Percentiles rank a stretch among this genome's conserved stretches.
phyloP scores from a whole-genome alignment of 2,329 filamentous ascomycete species.

The Zymoseptoria passerinii region DNA sequence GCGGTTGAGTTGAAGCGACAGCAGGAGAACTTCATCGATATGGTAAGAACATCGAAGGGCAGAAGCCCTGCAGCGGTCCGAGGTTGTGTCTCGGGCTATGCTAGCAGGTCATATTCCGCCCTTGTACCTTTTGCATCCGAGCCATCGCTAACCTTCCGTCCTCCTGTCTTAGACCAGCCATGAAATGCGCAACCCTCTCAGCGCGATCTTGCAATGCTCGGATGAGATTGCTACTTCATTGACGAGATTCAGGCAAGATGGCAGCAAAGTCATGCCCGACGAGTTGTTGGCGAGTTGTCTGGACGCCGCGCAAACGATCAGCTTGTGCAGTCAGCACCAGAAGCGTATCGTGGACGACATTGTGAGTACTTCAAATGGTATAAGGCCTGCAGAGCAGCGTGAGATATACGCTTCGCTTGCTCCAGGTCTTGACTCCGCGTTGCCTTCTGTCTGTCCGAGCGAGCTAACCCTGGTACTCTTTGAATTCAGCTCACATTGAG shows the following conservation, averaged over 20 bases:
- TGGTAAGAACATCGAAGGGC: conserved; percentile 5
- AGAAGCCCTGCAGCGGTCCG: too few species aligned
- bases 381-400: too few species aligned
- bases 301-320: conserved; percentile 69
- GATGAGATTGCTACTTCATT: conserved; percentile 58
- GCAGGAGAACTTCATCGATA: conserved; percentile 44
- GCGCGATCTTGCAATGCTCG: conserved; percentile 65
- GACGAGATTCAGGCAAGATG: conserved; percentile 38
- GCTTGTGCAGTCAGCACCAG: conserved; percentile 70
- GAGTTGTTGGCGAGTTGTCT: conserved; percentile 52
- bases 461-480: too few species aligned
- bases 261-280: conserved; percentile 27
- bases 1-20: conserved; percentile 72
- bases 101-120: too few species aligned
- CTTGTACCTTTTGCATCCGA: too few species aligned
- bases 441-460: too few species aligned
- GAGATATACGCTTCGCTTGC: too few species aligned
- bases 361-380: too few species aligned
- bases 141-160: too few species aligned
- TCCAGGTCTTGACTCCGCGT: too few species aligned
- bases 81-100: too few species aligned
- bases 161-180: conserved; percentile 25
- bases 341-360: conserved; percentile 72
- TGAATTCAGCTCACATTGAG: conserved; percentile 62
- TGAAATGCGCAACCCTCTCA: conserved; percentile 60